phyloP scores from a whole-genome alignment of 768 basidiomycete genomes.

The Grammothele lineata region DNA sequence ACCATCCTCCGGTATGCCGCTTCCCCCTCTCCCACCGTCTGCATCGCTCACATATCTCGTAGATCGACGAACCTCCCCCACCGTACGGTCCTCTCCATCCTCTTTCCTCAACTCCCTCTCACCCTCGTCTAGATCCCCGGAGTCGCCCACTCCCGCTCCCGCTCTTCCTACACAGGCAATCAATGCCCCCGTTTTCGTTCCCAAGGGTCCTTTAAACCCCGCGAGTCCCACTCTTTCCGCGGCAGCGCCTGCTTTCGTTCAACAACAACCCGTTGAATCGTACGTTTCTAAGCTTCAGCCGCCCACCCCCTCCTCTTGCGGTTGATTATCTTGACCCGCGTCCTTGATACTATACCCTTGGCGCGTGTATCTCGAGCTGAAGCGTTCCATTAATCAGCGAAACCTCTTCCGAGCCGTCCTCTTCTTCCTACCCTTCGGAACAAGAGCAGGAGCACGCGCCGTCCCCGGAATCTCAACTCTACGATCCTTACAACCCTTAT shows the following conservation, averaged over 20 bases:
- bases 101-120: neutral
- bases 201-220: slow-evolving; percentile 42
- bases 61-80: slow-evolving; percentile 23
- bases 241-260: slow-evolving; percentile 9
- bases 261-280: slow-evolving; percentile 10
- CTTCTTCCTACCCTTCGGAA: slow-evolving; percentile 18
- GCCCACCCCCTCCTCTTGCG: neutral
- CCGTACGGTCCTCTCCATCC: slow-evolving; percentile 21
- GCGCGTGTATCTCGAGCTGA: neutral
- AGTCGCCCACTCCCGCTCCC: slow-evolving; percentile 38
- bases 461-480: slow-evolving; percentile 16
- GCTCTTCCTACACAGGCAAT: slow-evolving; percentile 60
- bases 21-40: slow-evolving; percentile 1
- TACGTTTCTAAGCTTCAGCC: neutral
- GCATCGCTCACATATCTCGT: slow-evolving; percentile 2
- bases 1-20: slow-evolving; percentile 63
- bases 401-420: slow-evolving; percentile 9
- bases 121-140: slow-evolving; percentile 33
- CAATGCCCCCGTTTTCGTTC: slow-evolving; percentile 83
- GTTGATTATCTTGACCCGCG: too few relatives aligned
- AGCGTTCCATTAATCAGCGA: slow-evolving; percentile 10
- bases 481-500: slow-evolving; percentile 29
- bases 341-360: too few relatives aligned
- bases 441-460: slow-evolving; percentile 13
- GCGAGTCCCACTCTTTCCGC: slow-evolving; percentile 15